These are phyloP conservation scores for Calonectria henricotiae DNA, from an alignment of 2,329 filamentous ascomycete species.

Conservation along the genomic window DNA sequence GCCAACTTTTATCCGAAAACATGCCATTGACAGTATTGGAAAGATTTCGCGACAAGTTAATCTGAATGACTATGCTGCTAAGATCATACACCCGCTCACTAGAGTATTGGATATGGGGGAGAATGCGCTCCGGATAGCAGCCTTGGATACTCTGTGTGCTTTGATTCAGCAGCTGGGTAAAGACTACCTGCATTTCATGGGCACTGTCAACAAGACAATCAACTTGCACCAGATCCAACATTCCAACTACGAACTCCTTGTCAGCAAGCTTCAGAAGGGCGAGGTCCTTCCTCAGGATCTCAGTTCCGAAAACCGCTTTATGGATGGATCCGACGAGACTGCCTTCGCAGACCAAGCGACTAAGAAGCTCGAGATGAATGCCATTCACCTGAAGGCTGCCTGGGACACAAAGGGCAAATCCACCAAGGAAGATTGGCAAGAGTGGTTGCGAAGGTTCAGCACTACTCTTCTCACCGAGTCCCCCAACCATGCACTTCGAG, in stretches of 20 bases:
- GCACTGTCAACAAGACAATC: slow-evolving; percentile 91
- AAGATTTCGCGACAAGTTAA: slow-evolving; percentile 97
- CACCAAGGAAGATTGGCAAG: slow-evolving; percentile 98
- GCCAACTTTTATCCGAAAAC: slow-evolving; percentile 84
- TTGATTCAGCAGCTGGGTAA: slow-evolving; percentile 96
- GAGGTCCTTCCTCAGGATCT: slow-evolving; percentile 96
- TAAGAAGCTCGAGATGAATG: slow-evolving; percentile 97
- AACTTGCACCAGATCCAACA: slow-evolving; percentile 87
- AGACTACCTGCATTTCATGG: slow-evolving; percentile 95
- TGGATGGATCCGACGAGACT: slow-evolving; percentile 84
- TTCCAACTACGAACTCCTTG: slow-evolving; percentile 91
- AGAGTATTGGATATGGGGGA: slow-evolving; percentile 85
- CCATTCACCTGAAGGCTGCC: slow-evolving; percentile 95
- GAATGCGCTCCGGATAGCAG: slow-evolving; percentile 81
- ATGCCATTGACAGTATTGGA: slow-evolving; percentile 94
- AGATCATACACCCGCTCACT: slow-evolving; percentile 94
- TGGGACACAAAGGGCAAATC: slow-evolving; percentile 99
- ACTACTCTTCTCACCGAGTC: slow-evolving; percentile 96
- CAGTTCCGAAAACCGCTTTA: slow-evolving; percentile 87
- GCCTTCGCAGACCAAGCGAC: slow-evolving; percentile 87
- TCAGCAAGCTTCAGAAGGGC: slow-evolving; percentile 93
- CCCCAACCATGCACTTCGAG: slow-evolving; percentile 93
- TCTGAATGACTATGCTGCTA: slow-evolving; percentile 95
- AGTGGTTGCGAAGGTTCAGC: slow-evolving; percentile 98
- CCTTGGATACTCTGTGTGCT: slow-evolving; percentile 94